Base-by-base conservation (phyloP, 169 alveolate species). In the Plasmodium vivax region DNA sequence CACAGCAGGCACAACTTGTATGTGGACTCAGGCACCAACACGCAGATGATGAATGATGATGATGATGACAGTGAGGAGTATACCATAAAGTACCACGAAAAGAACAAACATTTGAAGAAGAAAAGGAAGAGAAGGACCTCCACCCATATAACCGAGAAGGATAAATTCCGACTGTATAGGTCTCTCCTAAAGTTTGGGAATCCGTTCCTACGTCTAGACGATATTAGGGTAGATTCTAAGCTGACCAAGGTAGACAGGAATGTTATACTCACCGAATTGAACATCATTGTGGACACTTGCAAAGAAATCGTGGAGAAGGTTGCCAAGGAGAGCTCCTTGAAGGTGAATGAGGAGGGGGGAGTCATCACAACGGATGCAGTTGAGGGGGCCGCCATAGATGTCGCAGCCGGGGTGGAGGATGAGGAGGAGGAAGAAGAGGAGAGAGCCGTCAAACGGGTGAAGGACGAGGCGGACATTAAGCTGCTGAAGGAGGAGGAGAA, bases 141-240 rank as follows among this genome's bases (percentile, higher is more conserved):
- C 56, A 95, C 94, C 3, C 96, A 95, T 27, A 79, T 96, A 92
- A 95, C 97, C 6, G 95, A 92, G 62, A 97, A 96, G 93, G 98
- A 97, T 72, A 95, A 97, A 32, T 95, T 97, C 71, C 96, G 97
- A 87, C 85, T 97, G 16, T 97, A 97, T 85, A 85, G 98, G 73
- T 95, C 98, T 2, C 75, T 97, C 34, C 73, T 96, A 43, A 97
- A 97, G 81, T 97, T 94, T 83, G 98, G 98, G 8, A 98, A 94
- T 27, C 98, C 98, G 23, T 95, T 87, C 68, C 91, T 96, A 92
- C 96, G 98, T 62, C 85, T 97, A 74, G 97, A 97, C 82, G 98
- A 97, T 54, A 97, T 97, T 41, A 96, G 93, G 41, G 93, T 92
- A 9, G 98, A 97, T 79, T 71, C 98, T 10, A 97, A 97, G 75